phyloP scores from a whole-genome alignment of 2,329 filamentous ascomycete species.

The Ascochyta viciae-villosae region DNA sequence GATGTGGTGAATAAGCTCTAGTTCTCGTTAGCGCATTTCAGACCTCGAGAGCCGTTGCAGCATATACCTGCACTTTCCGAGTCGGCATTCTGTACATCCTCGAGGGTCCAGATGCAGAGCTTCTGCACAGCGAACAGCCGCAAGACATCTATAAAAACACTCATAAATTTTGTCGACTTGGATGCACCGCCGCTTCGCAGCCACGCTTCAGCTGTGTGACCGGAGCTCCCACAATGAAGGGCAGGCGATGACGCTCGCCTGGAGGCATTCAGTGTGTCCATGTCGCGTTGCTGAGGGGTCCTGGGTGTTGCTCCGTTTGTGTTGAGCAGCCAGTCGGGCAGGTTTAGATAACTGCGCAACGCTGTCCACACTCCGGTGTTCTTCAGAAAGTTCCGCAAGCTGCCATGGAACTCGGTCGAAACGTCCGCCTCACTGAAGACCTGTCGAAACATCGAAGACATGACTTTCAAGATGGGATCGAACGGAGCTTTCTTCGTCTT shows the following conservation, averaged over 20 bases:
- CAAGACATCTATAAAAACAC: constrained; percentile 85
- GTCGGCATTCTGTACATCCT: constrained; percentile 91
- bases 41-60: background rate
- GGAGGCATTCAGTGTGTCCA: constrained; percentile 21
- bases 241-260: constrained; percentile 44
- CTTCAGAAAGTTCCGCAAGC: constrained; percentile 61
- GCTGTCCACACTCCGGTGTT: constrained; percentile 62
- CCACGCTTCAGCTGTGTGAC: constrained; percentile 54
- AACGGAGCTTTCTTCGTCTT: constrained; percentile 66
- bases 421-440: constrained; percentile 71
- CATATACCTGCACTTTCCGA: constrained; percentile 70
- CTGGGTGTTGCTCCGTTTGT: constrained; percentile 30
- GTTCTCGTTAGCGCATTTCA: background rate
- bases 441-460: constrained; percentile 67
- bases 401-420: constrained; percentile 66
- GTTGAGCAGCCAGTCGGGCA: constrained; percentile 69
- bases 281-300: constrained; percentile 35
- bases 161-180: constrained; percentile 76
- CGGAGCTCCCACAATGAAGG: constrained; percentile 46
- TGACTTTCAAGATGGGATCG: constrained; percentile 66
- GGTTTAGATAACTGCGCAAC: constrained; percentile 64
- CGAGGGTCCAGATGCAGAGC: constrained; percentile 85
- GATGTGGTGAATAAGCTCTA: constrained; percentile 80
- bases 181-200: constrained; percentile 53
- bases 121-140: constrained; percentile 82